Percentiles rank a stretch among this genome's conserved stretches.
These are phyloP conservation scores for Globisporangium nagaii DNA, from an alignment of 352 stramenopile species.

Conservation along the genomic window DNA sequence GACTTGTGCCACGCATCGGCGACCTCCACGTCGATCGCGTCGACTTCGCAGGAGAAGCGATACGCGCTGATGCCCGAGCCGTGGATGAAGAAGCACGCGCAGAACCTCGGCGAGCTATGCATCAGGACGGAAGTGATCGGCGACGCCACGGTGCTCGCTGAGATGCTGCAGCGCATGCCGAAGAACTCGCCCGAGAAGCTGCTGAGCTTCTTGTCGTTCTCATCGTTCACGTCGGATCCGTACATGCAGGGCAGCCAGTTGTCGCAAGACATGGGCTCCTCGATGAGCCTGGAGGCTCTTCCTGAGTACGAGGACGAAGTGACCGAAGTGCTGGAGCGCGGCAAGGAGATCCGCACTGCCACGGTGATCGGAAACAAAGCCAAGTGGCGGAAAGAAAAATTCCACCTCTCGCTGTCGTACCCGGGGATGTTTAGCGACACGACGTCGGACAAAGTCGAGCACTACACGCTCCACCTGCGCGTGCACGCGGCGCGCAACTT, in stretches of 20 bases:
- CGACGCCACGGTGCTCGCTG: constrained; percentile 44
- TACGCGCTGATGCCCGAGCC: constrained; percentile 58
- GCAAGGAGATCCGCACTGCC: constrained; percentile 34
- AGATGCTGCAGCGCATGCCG: constrained; percentile 38
- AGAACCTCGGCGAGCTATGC: constrained; percentile 55
- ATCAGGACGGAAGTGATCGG: constrained; percentile 63
- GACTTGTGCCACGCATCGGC: constrained; percentile 56
- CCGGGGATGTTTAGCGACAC: constrained; percentile 51
- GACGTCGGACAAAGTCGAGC: constrained; percentile 18
- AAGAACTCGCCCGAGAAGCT: constrained; percentile 36
- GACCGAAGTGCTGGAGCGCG: constrained; percentile 34
- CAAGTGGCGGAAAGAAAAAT: constrained; percentile 58
- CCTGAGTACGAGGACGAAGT: constrained; percentile 39
- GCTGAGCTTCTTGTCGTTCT: constrained; percentile 49
- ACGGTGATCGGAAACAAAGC: constrained; percentile 23
- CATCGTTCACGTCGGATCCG: constrained; percentile 40
- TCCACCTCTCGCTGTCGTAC: constrained; percentile 57
- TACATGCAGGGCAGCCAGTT: constrained; percentile 23
- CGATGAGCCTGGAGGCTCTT: neutral
- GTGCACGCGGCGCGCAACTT: constrained; percentile 38
- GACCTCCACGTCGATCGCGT: constrained; percentile 45
- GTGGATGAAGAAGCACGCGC: constrained; percentile 62
- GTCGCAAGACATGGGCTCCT: neutral
- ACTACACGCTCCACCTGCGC: constrained; percentile 41
- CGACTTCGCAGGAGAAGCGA: constrained; percentile 39